Conservation (phyloP, 345 rosid species). For the Euphorbia tirucalli region DNA sequence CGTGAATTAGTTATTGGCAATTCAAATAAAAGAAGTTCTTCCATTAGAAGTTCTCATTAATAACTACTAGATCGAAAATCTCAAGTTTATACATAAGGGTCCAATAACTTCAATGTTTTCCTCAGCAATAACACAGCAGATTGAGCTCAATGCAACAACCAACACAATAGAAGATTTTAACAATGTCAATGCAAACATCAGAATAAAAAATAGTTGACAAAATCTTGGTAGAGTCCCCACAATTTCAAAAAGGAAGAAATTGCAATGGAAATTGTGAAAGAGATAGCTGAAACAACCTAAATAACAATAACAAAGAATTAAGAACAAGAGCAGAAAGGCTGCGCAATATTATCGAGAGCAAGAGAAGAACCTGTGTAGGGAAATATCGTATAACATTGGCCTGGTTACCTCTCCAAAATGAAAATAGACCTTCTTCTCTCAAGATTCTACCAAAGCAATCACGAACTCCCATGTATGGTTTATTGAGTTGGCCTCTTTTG, state of each 20-base stretch:
- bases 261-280: constrained; percentile 2
- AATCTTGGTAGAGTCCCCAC: not conserved
- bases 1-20: no score
- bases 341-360: not conserved
- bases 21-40: no score
- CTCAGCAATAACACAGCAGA: not conserved
- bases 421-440: constrained; percentile 73
- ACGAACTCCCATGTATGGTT: constrained; percentile 58
- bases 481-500: constrained; percentile 64
- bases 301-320: not conserved
- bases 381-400: constrained; percentile 85
- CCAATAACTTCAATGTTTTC: not conserved
- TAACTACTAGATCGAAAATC: not conserved
- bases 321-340: not conserved
- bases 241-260: not conserved
- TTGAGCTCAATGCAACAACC: not conserved
- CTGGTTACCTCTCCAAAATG: constrained; percentile 97
- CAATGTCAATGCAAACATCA: not conserved
- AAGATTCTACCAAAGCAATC: constrained; percentile 75
- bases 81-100: not conserved
- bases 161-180: not conserved
- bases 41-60: not conserved
- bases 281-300: not conserved
- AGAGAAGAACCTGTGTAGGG: constrained; percentile 73
- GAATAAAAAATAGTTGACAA: not conserved